Percentiles rank a stretch among this genome's conserved stretches.
Evolutionary conservation across 257 asterid genomes (phyloP).

Genomic region (Plantago major): DNA sequence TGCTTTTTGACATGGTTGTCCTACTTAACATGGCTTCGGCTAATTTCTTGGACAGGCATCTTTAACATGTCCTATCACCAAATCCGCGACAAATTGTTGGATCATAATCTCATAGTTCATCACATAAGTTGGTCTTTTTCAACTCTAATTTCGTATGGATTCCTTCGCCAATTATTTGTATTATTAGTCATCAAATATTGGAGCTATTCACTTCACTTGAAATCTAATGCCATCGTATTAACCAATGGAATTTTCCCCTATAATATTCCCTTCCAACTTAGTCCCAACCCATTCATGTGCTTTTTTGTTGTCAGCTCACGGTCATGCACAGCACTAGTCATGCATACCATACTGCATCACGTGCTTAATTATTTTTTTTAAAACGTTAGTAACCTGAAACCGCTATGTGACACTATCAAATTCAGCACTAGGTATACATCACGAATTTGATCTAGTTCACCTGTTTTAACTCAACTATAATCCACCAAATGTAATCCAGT

Average conservation of each 20-base stretch:
- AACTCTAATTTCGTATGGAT: not conserved
- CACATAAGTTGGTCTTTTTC: not conserved
- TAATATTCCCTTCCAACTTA: not conserved
- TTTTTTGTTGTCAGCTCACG: not conserved
- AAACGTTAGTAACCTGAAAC: no score
- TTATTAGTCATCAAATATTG: not conserved
- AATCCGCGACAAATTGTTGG: slow-evolving; percentile 31
- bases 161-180: not conserved
- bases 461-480: no score
- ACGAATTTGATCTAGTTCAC: no score
- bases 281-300: not conserved
- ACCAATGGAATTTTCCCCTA: not conserved
- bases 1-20: not conserved
- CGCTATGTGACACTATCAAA: no score
- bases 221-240: not conserved
- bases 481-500: no score
- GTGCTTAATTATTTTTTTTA: no score
- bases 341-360: no score
- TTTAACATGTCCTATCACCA: not conserved
- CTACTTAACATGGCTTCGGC: slow-evolving; percentile 15
- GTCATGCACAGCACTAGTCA: no score
- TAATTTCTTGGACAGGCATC: slow-evolving; percentile 11
- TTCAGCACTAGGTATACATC: no score
- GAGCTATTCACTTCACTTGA: not conserved
- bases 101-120: slow-evolving; percentile 15